Base-by-base conservation (phyloP, 1,139 yeast species). In the Kodamaea ohmeri region DNA sequence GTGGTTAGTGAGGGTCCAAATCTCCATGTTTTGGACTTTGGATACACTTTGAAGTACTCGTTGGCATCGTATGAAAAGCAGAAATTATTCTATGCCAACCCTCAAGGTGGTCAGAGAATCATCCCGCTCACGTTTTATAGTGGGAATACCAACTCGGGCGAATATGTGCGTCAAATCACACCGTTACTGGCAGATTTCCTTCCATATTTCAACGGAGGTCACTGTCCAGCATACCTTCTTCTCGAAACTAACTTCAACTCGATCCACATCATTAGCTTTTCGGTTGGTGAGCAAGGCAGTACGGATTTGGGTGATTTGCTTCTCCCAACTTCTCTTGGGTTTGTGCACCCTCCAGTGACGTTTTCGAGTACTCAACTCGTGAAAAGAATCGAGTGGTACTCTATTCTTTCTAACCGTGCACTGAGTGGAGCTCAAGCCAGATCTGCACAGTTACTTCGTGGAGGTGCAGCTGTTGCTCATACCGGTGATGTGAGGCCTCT, bases 11-110 rank as follows among this genome's bases (percentile, higher is more conserved):
- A 95, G 9, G 92, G 89, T 15, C 79, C 77, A 46, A 76, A 78
- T 21, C 52, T 90, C 7, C 74, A 80, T 5, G 66, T 83, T 40
- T 63, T 90, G 43, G 88, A 88, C 47, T 84, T 87, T 51, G 97
- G 97, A 1, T 69, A 72, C 18, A 87, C 96, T 7, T 84, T 95
- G 25, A 76, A 80, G 39, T 86, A 87, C 46, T 73, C 90, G 2
- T 63, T 89, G 41, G 83, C 96, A 0, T 83, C 96, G 0, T 86
- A 87, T 56, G 86, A 83, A 12, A 80, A 80, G 39, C 94, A 89
- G 82, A 83, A 84, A 9, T 75, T 73, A 31, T 88, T 81, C 52
- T 94, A 88, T 58, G 67, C 84, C 0, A 69, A 65, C 30, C 95
- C 95, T 0, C 71, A 70, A 26, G 55, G 57, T 19, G 73, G 74